phyloP scores from a whole-genome alignment of 768 basidiomycete species.

The Boletus rubescentipes region DNA sequence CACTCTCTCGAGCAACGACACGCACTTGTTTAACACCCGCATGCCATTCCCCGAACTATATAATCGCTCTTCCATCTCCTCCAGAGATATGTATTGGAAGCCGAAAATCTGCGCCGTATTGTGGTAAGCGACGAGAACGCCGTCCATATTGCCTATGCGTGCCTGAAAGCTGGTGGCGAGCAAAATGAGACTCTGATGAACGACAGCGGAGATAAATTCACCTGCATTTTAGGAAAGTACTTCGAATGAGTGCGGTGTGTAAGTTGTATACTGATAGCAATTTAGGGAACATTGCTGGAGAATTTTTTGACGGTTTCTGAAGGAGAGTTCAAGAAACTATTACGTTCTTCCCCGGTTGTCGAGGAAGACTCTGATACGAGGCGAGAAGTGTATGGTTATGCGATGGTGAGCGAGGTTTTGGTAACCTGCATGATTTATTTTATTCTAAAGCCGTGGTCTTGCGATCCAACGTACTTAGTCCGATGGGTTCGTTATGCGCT shows the following conservation, averaged over 20 bases:
- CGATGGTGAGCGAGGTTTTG: slow-evolving; percentile 53
- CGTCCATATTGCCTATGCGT: slow-evolving; percentile 96
- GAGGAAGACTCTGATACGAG: slow-evolving; percentile 35
- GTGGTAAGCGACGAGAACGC: slow-evolving; percentile 84
- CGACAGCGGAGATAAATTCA: slow-evolving; percentile 26
- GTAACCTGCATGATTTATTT: neutral
- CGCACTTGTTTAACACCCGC: slow-evolving; percentile 72
- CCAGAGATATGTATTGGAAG: slow-evolving; percentile 87
- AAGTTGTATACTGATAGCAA: neutral
- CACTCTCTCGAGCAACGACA: slow-evolving; percentile 68
- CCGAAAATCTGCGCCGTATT: slow-evolving; percentile 88
- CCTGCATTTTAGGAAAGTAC: slow-evolving; percentile 94
- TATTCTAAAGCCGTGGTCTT: neutral
- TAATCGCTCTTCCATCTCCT: slow-evolving; percentile 83
- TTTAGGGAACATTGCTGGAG: slow-evolving; percentile 84
- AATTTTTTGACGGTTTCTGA: slow-evolving; percentile 75
- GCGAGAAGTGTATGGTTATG: slow-evolving; percentile 82
- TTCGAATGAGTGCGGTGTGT: slow-evolving; percentile 87
- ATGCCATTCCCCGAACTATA: slow-evolving; percentile 63
- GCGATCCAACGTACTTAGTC: slow-evolving; percentile 30
- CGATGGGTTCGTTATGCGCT: slow-evolving; percentile 78
- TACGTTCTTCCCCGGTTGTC: slow-evolving; percentile 37
- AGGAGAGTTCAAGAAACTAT: slow-evolving; percentile 58
- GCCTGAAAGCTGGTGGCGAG: slow-evolving; percentile 77
- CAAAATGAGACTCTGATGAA: neutral